Evolutionary conservation across 2,329 filamentous ascomycete species (phyloP), one percentile per base, ranked within the genome.

Genomic region (Pestalotiopsis sp.): DNA sequence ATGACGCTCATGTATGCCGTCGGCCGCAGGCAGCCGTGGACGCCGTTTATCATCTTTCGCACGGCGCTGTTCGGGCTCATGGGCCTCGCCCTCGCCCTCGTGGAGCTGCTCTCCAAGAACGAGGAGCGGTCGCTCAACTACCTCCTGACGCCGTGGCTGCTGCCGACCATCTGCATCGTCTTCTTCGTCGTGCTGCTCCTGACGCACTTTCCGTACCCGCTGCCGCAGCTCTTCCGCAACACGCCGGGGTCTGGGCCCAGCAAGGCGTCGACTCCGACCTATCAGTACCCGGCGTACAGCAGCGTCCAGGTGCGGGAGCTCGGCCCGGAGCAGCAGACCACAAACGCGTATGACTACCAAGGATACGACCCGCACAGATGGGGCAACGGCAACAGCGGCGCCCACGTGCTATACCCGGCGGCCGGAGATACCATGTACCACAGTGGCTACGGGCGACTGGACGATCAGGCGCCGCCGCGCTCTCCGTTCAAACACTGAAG

Each of bases 31-130:
- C 62, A 67, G 20, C 31, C 62, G 1, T 72, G 71, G 72, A 69
- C 55, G 14, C 77, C 80, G 61, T 71, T 79, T 68, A 68, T 73
- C 61, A 69, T 68, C 64, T 7, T 71, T 31, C 75, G 73, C 14
- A 69, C 71, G 11, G 61, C 58, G 14, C 27, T 75, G 17, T 76
- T 74, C 68, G 67, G 71, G 27, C 38, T 74, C 11, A 49, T 73
- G 25, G 74, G 72, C 9, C 39, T 74, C 49, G 73, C 69, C 7
- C 69, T 76, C 1, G 69, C 71, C 17, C 72, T 77, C 2, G 67
- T 76, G 36, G 36, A 69, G 3, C 66, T 76, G 17, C 13, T 76
- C 20, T 69, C 67, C 3, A 41, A 70, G 7, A 67, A 73, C 68
- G 63, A 67, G 5, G 41, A 69, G 45, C 36, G 39, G 14, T 59